phyloP scores from a whole-genome alignment of 352 stramenopile genomes.

The Globisporangium polare region DNA sequence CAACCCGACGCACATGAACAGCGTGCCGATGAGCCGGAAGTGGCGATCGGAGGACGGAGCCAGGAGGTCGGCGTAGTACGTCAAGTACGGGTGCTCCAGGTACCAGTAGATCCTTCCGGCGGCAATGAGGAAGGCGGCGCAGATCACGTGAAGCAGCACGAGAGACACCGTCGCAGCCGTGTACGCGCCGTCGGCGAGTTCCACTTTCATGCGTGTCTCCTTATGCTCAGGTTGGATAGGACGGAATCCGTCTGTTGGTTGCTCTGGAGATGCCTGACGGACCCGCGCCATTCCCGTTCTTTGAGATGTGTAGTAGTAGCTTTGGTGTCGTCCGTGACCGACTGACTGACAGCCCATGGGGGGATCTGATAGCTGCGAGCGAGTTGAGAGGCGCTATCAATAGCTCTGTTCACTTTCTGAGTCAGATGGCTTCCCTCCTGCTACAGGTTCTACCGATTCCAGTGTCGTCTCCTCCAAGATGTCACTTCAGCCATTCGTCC shows the following conservation, averaged over 20 bases:
- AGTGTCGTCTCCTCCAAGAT: too few species aligned
- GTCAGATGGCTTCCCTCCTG: too few species aligned
- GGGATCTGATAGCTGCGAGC: background rate
- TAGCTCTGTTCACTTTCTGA: background rate
- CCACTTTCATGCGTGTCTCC: background rate
- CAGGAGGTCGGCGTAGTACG: conserved; percentile 27
- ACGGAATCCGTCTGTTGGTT: background rate
- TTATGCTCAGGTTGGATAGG: background rate
- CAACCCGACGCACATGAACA: conserved; percentile 12
- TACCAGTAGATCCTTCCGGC: conserved; percentile 22
- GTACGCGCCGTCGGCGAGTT: background rate
- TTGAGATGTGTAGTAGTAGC: background rate
- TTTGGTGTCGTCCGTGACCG: too few species aligned
- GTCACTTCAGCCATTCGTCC: too few species aligned
- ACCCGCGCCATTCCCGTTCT: background rate
- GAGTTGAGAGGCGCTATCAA: background rate
- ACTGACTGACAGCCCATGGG: too few species aligned
- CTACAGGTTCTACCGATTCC: too few species aligned
- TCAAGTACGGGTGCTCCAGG: conserved; percentile 22
- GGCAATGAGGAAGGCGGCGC: conserved; percentile 14
- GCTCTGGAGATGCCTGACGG: background rate
- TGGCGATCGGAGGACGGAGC: conserved; percentile 15
- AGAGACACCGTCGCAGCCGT: background rate
- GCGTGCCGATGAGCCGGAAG: conserved; percentile 16
- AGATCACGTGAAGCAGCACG: conserved; percentile 7